These are phyloP conservation scores for Crithidia expoeki DNA, from an alignment of 208 protist species.

Conservation along the genomic window DNA sequence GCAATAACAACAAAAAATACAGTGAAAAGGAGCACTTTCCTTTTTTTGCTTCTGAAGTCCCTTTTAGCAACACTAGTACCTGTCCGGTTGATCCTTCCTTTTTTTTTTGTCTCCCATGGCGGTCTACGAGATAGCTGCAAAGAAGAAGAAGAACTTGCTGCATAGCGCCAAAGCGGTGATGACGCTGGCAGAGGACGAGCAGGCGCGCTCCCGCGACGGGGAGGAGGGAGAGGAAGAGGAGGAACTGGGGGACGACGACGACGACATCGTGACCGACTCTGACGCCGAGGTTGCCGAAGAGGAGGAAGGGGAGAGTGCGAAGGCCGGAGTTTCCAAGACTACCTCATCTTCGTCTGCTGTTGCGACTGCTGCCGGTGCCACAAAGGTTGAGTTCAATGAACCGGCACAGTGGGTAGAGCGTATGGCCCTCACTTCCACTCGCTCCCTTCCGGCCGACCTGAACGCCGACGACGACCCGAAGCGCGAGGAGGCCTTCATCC, in stretches of 20 bases:
- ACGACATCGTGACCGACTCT: constrained; percentile 8
- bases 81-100: no score
- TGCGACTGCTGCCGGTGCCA: constrained; percentile 15
- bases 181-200: constrained; percentile 27
- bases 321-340: background rate
- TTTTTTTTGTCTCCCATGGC: constrained; percentile 41
- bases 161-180: constrained; percentile 18
- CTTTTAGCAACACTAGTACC: background rate
- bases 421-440: constrained; percentile 89
- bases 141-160: constrained; percentile 53
- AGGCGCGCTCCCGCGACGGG: constrained; percentile 19
- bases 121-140: constrained; percentile 66
- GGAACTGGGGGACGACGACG: constrained; percentile 11
- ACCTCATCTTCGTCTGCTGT: constrained; percentile 15
- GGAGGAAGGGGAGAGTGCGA: constrained; percentile 4
- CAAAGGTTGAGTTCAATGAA: constrained; percentile 81
- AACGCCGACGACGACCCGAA: constrained; percentile 91
- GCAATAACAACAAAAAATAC: background rate
- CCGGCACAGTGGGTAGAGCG: constrained; percentile 92
- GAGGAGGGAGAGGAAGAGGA: constrained; percentile 36
- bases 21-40: background rate
- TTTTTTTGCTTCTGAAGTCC: background rate
- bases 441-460: constrained; percentile 75
- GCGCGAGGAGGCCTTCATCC: constrained; percentile 93
- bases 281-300: constrained; percentile 8